Base-by-base conservation (phyloP, 495 filamentous ascomycete genomes). In the Penicillium egyptiacum region DNA sequence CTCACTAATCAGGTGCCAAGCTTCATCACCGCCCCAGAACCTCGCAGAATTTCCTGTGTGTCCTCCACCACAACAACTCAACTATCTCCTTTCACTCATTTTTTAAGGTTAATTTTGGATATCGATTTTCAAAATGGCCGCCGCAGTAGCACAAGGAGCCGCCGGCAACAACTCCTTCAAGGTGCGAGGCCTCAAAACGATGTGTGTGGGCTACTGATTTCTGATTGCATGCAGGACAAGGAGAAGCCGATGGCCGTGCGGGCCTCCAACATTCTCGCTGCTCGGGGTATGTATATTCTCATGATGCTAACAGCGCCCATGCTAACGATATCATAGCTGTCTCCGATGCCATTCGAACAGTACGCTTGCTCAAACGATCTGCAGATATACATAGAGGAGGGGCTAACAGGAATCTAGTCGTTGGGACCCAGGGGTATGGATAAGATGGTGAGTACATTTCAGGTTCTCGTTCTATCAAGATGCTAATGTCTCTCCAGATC, bases 191-290 rank as follows among this genome's bases (percentile, higher is more conserved):
- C 51, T 53, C 56, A 59, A 61, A 65, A 62, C 57, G 60, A 62
- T 66, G 57, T 57, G 58, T 70, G 72, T 74, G 71, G 62, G 62
- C 62, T 57, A 28, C 22, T 53, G 57, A 62, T 64, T 69, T 66
- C 81, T 88, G 70, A 88, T 69, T 44, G 56, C 56, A 56, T 68
- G 55, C 69, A 95, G 90, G 90, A 96, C 76, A 98, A 96, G 83
- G 93, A 96, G 81, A 98, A 98, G 89, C 94, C 94, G 57, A 84
- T 90, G 81, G 95, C 94, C 51, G 94, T 98, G 61, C 89, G 94
- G 56, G 88, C 87, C 52, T 88, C 89, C 57, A 98, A 98, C 75
- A 98, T 98, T 75, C 86, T 96, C 63, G 94, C 94, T 63, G 94
- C 94, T 63, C 87, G 93, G 89, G 91, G 91, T 94, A 84, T 72